A percentile compares a stretch with the other conserved stretches of the same genome.
These are phyloP conservation scores for Hanseniaspora thailandica DNA, from an alignment of 805 yeast genomes.

Conservation along the genomic window DNA sequence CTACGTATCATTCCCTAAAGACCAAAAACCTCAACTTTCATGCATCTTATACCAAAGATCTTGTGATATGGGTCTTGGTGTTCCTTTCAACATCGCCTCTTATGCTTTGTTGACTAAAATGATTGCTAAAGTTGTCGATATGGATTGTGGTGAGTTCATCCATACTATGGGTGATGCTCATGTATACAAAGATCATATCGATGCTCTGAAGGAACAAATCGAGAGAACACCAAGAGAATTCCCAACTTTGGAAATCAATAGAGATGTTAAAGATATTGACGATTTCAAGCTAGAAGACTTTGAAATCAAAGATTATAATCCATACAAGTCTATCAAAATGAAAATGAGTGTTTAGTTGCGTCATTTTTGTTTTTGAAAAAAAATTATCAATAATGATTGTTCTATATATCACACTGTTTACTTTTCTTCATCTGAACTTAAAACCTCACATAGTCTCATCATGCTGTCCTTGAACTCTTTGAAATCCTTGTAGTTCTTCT, in stretches of 20 bases:
- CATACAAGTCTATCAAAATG: slow-evolving; percentile 79
- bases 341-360: slow-evolving; percentile 78
- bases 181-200: slow-evolving; percentile 85
- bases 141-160: slow-evolving; percentile 90
- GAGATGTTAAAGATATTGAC: slow-evolving; percentile 62
- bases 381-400: background rate
- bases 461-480: background rate
- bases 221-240: slow-evolving; percentile 63
- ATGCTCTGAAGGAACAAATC: slow-evolving; percentile 74
- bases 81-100: slow-evolving; percentile 95
- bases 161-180: slow-evolving; percentile 97
- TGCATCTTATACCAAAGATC: slow-evolving; percentile 91
- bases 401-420: background rate
- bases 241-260: slow-evolving; percentile 64
- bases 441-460: background rate
- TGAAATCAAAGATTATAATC: slow-evolving; percentile 65
- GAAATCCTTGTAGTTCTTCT: background rate
- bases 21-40: slow-evolving; percentile 57
- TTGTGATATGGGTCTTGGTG: slow-evolving; percentile 99
- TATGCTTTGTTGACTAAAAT: slow-evolving; percentile 84
- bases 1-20: slow-evolving; percentile 72
- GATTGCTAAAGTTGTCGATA: slow-evolving; percentile 90
- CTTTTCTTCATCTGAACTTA: background rate
- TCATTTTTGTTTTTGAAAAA: background rate
- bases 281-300: slow-evolving; percentile 85